Percentiles rank a stretch among this genome's conserved stretches.
Conservation (phyloP, 1,284 basidiomycete genomes). For the Ustilago esculenta region DNA sequence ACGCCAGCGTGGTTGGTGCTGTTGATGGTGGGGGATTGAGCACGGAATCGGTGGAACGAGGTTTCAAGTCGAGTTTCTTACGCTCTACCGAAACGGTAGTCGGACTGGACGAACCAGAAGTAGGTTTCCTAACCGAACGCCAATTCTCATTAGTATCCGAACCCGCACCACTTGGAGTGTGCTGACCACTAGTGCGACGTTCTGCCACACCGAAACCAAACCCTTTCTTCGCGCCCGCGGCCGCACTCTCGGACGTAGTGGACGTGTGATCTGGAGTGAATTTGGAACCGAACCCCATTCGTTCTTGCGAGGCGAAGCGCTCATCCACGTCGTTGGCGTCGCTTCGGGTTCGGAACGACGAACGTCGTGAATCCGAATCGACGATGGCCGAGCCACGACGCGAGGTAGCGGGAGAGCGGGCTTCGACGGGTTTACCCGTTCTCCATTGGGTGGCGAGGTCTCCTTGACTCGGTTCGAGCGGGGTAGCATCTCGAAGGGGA, state of each 20-base stretch:
- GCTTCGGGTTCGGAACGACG: conserved; percentile 40
- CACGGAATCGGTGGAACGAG: conserved; percentile 52
- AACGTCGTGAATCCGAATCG: conserved; percentile 28
- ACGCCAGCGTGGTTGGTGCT: conserved; percentile 76
- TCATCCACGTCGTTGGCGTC: conserved; percentile 60
- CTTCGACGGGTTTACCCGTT: conserved; percentile 62
- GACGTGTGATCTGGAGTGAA: conserved; percentile 53
- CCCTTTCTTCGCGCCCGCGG: conserved; percentile 44
- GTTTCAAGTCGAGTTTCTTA: conserved; percentile 65
- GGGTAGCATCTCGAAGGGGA: conserved; percentile 42
- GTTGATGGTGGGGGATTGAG: too few relatives aligned
- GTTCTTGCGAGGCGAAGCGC: conserved; percentile 53
- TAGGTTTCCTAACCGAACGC: conserved; percentile 42
- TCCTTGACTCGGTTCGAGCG: conserved; percentile 55
- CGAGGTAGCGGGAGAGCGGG: conserved; percentile 35
- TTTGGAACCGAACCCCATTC: conserved; percentile 64
- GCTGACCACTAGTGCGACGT: conserved; percentile 27
- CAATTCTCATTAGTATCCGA: conserved; percentile 47
- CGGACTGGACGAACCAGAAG: conserved; percentile 40
- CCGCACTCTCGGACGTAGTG: conserved; percentile 57
- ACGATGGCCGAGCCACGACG: conserved; percentile 35
- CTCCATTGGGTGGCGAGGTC: conserved; percentile 63
- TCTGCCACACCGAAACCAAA: conserved; percentile 54
- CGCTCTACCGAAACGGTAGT: conserved; percentile 55
- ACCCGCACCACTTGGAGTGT: conserved; percentile 3